Percentiles rank a stretch among this genome's conserved stretches.
phyloP scores from a whole-genome alignment of 257 asterid genomes.

The Rubia yunnanensis region DNA sequence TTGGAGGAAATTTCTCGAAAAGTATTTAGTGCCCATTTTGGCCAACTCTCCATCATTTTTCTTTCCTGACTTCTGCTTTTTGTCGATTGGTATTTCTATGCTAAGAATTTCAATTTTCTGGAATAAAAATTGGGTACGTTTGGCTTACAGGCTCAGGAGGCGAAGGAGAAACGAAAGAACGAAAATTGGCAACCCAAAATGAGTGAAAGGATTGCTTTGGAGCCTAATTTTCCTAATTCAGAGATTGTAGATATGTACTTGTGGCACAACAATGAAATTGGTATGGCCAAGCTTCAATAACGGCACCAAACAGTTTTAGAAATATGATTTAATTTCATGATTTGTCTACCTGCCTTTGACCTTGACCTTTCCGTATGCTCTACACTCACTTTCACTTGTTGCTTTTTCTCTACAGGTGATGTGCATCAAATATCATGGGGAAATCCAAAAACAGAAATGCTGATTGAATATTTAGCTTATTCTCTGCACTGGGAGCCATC shows the following conservation, averaged over 20 bases:
- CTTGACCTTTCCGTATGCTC: neutral
- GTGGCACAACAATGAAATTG: constrained; percentile 35
- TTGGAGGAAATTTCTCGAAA: too few species aligned
- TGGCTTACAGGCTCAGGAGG: constrained; percentile 55
- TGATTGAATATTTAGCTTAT: constrained; percentile 62
- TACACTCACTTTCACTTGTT: neutral
- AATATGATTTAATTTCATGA: neutral
- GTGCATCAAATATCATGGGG: constrained; percentile 43
- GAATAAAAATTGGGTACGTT: constrained; percentile 4
- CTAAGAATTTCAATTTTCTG: neutral
- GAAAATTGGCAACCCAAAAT: constrained; percentile 58
- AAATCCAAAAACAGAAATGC: constrained; percentile 54
- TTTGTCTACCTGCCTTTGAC: neutral
- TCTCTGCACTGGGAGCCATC: constrained; percentile 89
- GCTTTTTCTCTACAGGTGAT: constrained; percentile 42
- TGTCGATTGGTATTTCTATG: constrained; percentile 3
- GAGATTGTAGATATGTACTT: constrained; percentile 65
- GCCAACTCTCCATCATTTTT: too few species aligned
- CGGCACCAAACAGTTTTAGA: neutral
- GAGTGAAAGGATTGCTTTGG: constrained; percentile 62
- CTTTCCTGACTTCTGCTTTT: neutral
- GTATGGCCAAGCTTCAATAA: constrained; percentile 24
- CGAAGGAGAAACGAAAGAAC: constrained; percentile 48
- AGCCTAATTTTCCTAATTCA: constrained; percentile 54
- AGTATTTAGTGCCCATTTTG: too few species aligned